These are phyloP conservation scores for Penicillium canariense DNA, from an alignment of 495 filamentous ascomycete genomes.

Conservation along the genomic window DNA sequence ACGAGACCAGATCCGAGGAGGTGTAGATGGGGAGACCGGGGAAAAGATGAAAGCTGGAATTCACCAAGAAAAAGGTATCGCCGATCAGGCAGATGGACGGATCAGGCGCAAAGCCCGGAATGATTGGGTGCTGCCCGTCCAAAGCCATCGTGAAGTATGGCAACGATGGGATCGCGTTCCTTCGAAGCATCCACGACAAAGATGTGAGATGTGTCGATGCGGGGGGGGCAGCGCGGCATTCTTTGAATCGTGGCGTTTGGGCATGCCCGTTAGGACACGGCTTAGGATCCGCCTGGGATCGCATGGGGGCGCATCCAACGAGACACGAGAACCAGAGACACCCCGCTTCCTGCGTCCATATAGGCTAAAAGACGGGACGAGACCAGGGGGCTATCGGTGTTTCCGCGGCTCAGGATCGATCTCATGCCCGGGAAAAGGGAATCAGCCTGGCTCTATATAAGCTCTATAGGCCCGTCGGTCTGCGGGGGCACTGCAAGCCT, in stretches of 20 bases:
- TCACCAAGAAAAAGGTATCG: slow-evolving; percentile 29
- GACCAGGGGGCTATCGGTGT: too few relatives aligned
- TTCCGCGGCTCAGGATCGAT: too few relatives aligned
- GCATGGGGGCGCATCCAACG: neutral
- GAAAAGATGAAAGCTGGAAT: slow-evolving; percentile 32
- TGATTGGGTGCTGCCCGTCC: slow-evolving; percentile 4
- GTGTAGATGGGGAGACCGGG: slow-evolving; percentile 32
- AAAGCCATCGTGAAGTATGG: neutral
- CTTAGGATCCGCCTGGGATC: neutral
- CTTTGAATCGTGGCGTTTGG: slow-evolving; percentile 5
- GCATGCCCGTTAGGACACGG: slow-evolving; percentile 9
- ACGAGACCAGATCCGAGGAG: slow-evolving; percentile 23
- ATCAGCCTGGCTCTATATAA: neutral
- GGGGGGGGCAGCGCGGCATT: neutral
- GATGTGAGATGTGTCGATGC: neutral
- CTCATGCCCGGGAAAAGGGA: neutral
- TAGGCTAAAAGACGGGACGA: neutral
- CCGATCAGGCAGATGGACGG: slow-evolving; percentile 19
- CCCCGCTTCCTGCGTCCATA: neutral
- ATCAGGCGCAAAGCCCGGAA: slow-evolving; percentile 26
- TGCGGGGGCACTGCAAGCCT: neutral
- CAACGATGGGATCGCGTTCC: neutral
- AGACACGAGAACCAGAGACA: neutral
- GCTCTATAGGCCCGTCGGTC: too few relatives aligned
- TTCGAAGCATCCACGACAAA: neutral